Evolutionary conservation across 2,329 filamentous ascomycete species (phyloP).

Genomic region (Balansia obtecta): DNA sequence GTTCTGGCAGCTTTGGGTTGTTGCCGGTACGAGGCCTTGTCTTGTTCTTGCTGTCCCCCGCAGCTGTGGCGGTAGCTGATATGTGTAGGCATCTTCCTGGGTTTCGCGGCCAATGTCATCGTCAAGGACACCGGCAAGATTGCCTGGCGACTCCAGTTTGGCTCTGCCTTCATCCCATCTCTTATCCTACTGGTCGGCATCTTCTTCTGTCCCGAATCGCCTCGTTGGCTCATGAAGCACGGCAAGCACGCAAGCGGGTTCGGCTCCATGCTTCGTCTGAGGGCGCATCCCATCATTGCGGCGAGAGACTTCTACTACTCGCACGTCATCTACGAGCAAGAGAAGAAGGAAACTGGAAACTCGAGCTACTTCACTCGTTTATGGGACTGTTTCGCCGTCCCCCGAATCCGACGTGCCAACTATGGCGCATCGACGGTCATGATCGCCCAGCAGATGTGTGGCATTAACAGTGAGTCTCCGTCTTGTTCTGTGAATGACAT

Average conservation of each 20-base stretch:
- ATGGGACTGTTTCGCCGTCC: conserved; percentile 50
- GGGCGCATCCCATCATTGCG: conserved; percentile 39
- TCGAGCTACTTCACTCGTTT: conserved; percentile 19
- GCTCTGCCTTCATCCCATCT: conserved; percentile 39
- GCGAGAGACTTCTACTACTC: conserved; percentile 43
- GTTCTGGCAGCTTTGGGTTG: conserved; percentile 48
- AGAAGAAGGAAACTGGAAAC: conserved; percentile 16
- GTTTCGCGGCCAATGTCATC: conserved; percentile 39
- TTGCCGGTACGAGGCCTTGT: conserved; percentile 7
- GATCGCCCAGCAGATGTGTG: conserved; percentile 57
- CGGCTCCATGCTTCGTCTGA: conserved; percentile 32
- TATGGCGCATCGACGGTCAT: conserved; percentile 68
- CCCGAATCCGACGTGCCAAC: conserved; percentile 57
- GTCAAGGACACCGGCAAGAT: conserved; percentile 37
- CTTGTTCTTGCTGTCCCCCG: neutral
- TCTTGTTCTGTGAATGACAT: neutral
- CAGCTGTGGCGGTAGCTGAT: neutral
- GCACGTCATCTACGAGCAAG: conserved; percentile 25
- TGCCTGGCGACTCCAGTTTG: conserved; percentile 46
- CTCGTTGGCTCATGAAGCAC: conserved; percentile 54
- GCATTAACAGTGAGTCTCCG: conserved; percentile 12
- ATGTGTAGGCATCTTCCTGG: conserved; percentile 27
- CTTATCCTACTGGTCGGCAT: conserved; percentile 41
- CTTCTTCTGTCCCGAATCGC: conserved; percentile 49
- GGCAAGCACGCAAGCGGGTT: conserved; percentile 44